Evolutionary conservation across 108 stramenopile species (phyloP).

Genomic region (Chaetoceros tenuissimus): DNA sequence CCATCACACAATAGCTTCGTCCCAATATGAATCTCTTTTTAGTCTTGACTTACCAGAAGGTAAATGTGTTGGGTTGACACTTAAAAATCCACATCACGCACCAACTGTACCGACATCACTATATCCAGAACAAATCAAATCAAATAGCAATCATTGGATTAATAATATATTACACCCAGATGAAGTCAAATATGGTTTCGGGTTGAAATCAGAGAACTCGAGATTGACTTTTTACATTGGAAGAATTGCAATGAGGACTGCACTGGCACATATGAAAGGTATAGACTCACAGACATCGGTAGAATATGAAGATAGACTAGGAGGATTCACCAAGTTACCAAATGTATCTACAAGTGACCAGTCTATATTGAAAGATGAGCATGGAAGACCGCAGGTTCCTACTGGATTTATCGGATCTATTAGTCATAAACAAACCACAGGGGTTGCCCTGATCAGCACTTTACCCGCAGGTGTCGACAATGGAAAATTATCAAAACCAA

Average conservation of each 20-base stretch:
- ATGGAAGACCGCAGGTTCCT: constrained; percentile 60
- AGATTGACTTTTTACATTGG: constrained; percentile 60
- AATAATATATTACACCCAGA: constrained; percentile 35
- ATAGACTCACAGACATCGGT: background rate
- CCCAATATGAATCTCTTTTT: constrained; percentile 3
- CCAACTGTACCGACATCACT: background rate
- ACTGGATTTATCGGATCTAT: constrained; percentile 52
- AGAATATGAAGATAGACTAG: constrained; percentile 2
- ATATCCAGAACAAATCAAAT: background rate
- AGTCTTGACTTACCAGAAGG: constrained; percentile 36
- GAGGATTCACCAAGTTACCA: constrained; percentile 1
- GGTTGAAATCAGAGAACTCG: constrained; percentile 15
- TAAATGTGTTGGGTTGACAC: constrained; percentile 32
- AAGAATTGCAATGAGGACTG: constrained; percentile 60
- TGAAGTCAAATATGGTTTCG: constrained; percentile 45
- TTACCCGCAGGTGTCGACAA: constrained; percentile 1
- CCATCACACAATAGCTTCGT: background rate
- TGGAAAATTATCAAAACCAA: constrained; percentile 12
- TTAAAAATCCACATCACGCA: constrained; percentile 1
- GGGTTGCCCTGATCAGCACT: constrained; percentile 19
- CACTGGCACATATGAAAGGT: constrained; percentile 14
- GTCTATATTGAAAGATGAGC: constrained; percentile 52
- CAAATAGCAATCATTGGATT: constrained; percentile 30
- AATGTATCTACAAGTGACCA: constrained; percentile 11
- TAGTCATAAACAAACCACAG: constrained; percentile 53